Percentiles rank a stretch among this genome's conserved stretches.
Evolutionary conservation across 176 grass and related monocot species (phyloP).

Genomic region (Ensete glaucum): DNA sequence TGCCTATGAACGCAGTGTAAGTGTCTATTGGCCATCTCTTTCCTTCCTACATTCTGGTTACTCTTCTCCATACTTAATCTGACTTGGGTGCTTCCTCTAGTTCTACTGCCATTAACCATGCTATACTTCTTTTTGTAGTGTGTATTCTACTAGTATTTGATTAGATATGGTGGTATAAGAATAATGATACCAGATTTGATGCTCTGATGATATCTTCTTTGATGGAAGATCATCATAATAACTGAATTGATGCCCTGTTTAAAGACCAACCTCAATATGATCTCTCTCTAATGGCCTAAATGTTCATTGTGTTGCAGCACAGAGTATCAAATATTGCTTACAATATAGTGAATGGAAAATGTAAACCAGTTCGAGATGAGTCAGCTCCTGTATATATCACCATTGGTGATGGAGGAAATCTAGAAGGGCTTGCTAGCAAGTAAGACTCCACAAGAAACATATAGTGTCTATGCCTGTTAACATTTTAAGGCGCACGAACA

Average conservation of each 20-base stretch:
- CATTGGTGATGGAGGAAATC: constrained; percentile 62
- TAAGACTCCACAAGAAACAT: neutral
- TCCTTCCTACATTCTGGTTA: no score
- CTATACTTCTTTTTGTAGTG: no score
- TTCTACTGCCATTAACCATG: no score
- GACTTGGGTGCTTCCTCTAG: no score
- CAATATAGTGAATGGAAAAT: constrained; percentile 36
- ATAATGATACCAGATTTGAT: no score
- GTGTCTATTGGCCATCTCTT: neutral
- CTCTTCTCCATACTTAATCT: no score
- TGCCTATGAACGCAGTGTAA: constrained; percentile 51
- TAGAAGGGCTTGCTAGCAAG: constrained; percentile 52
- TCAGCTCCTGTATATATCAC: constrained; percentile 57
- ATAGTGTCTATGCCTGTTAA: neutral
- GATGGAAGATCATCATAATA: no score
- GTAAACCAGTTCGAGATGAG: constrained; percentile 17
- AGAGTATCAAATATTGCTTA: constrained; percentile 58
- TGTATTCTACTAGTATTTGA: no score
- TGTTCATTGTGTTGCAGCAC: constrained; percentile 25
- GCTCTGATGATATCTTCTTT: no score
- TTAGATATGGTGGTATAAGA: no score
- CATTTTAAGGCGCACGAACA: neutral
- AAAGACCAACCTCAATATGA: no score
- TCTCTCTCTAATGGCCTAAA: neutral
- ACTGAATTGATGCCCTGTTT: neutral